A percentile compares a stretch with the other conserved stretches of the same genome.
Conservation (phyloP, 116 monocot genomes). For the Cymodocea nodosa region DNA sequence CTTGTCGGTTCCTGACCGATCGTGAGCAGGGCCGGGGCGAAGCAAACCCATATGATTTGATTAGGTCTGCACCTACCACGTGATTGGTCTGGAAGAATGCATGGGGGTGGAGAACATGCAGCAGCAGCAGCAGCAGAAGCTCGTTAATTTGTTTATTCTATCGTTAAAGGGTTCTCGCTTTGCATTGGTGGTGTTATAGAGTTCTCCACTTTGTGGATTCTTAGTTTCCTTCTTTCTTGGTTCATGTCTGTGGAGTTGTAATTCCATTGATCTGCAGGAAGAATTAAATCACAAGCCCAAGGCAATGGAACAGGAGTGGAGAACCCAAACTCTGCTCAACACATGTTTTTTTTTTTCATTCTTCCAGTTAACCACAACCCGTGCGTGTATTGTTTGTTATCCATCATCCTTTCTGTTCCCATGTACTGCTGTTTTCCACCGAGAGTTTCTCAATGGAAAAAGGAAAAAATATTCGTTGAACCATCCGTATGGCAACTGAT, state of each 20-base stretch:
- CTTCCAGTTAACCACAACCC: too few relatives aligned
- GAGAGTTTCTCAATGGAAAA: background rate
- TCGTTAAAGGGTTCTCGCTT: background rate
- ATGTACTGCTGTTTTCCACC: too few relatives aligned
- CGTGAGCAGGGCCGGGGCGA: too few relatives aligned
- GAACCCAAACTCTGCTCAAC: too few relatives aligned
- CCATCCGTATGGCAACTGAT: too few relatives aligned
- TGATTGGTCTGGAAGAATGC: too few relatives aligned
- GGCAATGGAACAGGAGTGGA: too few relatives aligned
- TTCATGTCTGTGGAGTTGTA: background rate
- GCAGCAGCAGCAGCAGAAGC: background rate
- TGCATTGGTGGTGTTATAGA: background rate
- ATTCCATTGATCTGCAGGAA: background rate
- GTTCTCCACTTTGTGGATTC: background rate
- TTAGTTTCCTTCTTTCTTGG: background rate
- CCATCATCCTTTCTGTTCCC: too few relatives aligned
- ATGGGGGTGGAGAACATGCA: background rate
- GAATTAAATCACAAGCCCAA: too few relatives aligned
- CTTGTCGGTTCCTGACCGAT: constrained; percentile 6
- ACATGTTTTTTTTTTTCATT: too few relatives aligned
- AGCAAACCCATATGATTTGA: background rate
- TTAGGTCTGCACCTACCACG: background rate
- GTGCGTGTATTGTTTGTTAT: too few relatives aligned
- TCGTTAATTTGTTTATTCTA: background rate
- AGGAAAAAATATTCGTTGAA: too few relatives aligned